Conservation (phyloP, 179 eudicot genomes). For the Nepenthes alata region DNA sequence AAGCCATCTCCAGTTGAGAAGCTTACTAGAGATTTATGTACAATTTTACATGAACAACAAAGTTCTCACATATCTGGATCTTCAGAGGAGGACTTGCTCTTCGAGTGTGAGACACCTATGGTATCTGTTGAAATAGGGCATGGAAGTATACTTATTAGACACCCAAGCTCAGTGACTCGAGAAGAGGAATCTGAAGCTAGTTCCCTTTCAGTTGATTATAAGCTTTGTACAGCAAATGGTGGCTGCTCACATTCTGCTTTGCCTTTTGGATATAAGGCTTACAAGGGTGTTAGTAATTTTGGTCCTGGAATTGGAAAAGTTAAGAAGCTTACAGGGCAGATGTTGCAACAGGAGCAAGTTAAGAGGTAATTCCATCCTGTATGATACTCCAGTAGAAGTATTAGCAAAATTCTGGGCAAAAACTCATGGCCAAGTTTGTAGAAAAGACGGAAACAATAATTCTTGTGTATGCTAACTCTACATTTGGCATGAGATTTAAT, state of each 20-base stretch:
- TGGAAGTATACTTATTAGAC: conserved; percentile 92
- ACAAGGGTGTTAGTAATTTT: conserved; percentile 26
- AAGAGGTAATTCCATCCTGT: conserved; percentile 32
- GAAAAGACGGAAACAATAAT: too few relatives aligned
- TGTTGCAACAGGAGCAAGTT: conserved; percentile 33
- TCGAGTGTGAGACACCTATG: conserved; percentile 82
- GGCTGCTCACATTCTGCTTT: conserved; percentile 38
- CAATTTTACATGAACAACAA: conserved; percentile 59
- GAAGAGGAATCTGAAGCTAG: conserved; percentile 99
- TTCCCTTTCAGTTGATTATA: conserved; percentile 77
- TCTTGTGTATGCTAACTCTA: too few relatives aligned
- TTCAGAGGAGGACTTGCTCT: conserved; percentile 89
- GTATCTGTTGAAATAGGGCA: conserved; percentile 99
- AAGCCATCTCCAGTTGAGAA: conserved; percentile 89
- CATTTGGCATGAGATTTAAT: too few relatives aligned
- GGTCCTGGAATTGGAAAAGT: conserved; percentile 20
- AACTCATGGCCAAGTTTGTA: neutral
- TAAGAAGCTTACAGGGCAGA: conserved; percentile 33
- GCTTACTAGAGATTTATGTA: conserved; percentile 74
- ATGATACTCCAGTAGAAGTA: neutral
- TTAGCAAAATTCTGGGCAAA: neutral
- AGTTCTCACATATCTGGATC: conserved; percentile 62
- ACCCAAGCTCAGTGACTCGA: conserved; percentile 58
- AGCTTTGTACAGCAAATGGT: conserved; percentile 26
- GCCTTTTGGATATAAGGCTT: conserved; percentile 25